Base-by-base conservation (phyloP, 2,329 filamentous ascomycete species). In the Ascochyta viciae-villosae region DNA sequence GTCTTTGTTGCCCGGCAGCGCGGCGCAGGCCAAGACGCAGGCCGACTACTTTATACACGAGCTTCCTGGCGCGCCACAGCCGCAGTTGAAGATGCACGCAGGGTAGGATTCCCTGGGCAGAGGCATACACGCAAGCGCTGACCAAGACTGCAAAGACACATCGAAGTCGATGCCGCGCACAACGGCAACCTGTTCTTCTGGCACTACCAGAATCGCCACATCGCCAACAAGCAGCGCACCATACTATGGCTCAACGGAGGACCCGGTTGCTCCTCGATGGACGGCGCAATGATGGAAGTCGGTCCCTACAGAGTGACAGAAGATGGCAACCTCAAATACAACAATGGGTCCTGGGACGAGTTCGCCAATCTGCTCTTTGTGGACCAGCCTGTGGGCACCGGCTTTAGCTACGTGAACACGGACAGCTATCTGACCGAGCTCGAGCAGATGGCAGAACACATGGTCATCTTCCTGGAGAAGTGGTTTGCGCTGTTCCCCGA, bases 131-230 rank as follows among this genome's bases (percentile, higher is more conserved):
- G 35, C 48, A 12, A 38, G 7, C 45, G 44, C 49, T 57, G 16
- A 57, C 49, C 15, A 2, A 8, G 10, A 23, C 23, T 31, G 16
- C 33, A 46, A 73, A 96, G 92, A 50, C 95, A 99, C 80, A 89
- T 99, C 75, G 93, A 98, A 78, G 84, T 99, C 69, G 90, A 88
- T 31, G 85, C 89, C 19, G 88, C 92, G 64, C 85, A 89, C 74
- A 92, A 98, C 74, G 94, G 92, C 66, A 96, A 98, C 76, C 80
- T 99, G 16, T 99, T 98, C 82, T 99, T 99, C 82, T 99, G 95
- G 95, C 91, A 97, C 72, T 97, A 91, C 74, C 87, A 96, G 74
- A 98, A 98, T 74, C 86, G 91, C 65, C 95, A 99, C 76, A 96
- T 99, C 65, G 94, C 92, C 54, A 91, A 98, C 74, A 87, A 85